Evolutionary conservation across 768 basidiomycete genomes (phyloP).

Genomic region (Clitopilus hobsonii): DNA sequence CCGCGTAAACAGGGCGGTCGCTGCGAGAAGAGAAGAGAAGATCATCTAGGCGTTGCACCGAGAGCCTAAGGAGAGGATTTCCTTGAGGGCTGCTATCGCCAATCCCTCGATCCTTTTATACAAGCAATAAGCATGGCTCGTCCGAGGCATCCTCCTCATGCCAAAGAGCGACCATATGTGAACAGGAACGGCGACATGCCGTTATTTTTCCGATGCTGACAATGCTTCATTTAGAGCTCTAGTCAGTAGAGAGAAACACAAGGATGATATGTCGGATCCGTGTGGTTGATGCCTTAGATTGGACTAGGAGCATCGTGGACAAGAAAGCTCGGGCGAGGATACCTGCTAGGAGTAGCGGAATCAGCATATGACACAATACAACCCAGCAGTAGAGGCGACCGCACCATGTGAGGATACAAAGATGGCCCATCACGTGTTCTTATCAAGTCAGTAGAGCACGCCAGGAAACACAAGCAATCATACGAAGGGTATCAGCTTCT

Average conservation of each 20-base stretch:
- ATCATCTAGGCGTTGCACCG: slow-evolving; percentile 6
- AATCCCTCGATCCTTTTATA: neutral
- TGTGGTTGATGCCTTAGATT: neutral
- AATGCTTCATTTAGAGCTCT: neutral
- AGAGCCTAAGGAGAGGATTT: neutral
- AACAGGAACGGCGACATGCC: neutral
- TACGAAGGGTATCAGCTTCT: neutral
- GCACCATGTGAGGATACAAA: slow-evolving; percentile 1
- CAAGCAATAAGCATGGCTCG: neutral
- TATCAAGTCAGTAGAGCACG: neutral
- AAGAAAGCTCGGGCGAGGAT: neutral
- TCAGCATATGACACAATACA: neutral
- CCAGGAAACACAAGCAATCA: neutral
- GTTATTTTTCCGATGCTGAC: neutral
- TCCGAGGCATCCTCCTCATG: neutral
- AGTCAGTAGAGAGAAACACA: neutral
- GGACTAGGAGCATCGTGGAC: neutral
- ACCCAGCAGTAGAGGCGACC: neutral
- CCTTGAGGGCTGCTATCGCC: neutral
- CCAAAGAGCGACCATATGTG: neutral
- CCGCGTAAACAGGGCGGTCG: slow-evolving; percentile 6
- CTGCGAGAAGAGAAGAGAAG: slow-evolving; percentile 6
- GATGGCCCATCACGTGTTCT: neutral
- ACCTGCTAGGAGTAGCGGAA: neutral
- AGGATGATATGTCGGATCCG: neutral